phyloP scores from a whole-genome alignment of 2,329 filamentous ascomycete species.

The Rutstroemia sp. region DNA sequence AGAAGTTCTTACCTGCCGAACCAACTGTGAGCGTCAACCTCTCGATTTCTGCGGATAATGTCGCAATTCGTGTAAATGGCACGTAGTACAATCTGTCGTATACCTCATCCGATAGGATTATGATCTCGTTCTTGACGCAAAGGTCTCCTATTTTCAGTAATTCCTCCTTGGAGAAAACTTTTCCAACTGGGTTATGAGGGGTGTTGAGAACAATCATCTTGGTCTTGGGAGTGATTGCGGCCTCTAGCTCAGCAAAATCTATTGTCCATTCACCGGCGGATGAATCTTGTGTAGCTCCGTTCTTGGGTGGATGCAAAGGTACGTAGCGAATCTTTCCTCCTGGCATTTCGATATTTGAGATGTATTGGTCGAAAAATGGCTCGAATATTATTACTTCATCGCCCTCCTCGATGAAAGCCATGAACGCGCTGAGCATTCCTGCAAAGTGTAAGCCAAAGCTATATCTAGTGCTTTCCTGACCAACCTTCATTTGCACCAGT shows the following conservation, averaged over 20 bases:
- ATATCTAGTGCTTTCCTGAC: conserved; percentile 1
- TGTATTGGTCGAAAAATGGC: conserved; percentile 99
- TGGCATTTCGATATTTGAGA: conserved; percentile 97
- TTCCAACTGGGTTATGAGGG: conserved; percentile 89
- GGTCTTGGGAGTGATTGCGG: conserved; percentile 74
- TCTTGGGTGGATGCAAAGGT: conserved; percentile 80
- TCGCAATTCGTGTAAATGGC: conserved; percentile 88
- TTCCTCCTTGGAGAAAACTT: conserved; percentile 82
- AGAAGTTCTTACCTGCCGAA: conserved; percentile 96
- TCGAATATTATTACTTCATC: conserved; percentile 98
- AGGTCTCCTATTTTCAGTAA: conserved; percentile 78
- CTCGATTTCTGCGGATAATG: conserved; percentile 83
- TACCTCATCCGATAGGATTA: conserved; percentile 87
- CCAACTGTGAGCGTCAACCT: conserved; percentile 87
- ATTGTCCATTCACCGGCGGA: conserved; percentile 85
- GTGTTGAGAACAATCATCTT: conserved; percentile 95
- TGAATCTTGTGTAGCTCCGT: conserved; percentile 71
- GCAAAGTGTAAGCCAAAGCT: conserved; percentile 9
- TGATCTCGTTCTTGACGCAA: conserved; percentile 86
- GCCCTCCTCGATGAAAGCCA: conserved; percentile 90
- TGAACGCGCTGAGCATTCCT: conserved; percentile 94
- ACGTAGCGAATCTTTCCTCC: conserved; percentile 94
- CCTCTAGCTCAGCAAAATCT: conserved; percentile 75
- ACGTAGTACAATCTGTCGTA: conserved; percentile 95
- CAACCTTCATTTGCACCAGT: conserved; percentile 77